A percentile compares a stretch with the other conserved stretches of the same genome.
Evolutionary conservation across 257 asterid species (phyloP).

Genomic region (Phtheirospermum japonicum): DNA sequence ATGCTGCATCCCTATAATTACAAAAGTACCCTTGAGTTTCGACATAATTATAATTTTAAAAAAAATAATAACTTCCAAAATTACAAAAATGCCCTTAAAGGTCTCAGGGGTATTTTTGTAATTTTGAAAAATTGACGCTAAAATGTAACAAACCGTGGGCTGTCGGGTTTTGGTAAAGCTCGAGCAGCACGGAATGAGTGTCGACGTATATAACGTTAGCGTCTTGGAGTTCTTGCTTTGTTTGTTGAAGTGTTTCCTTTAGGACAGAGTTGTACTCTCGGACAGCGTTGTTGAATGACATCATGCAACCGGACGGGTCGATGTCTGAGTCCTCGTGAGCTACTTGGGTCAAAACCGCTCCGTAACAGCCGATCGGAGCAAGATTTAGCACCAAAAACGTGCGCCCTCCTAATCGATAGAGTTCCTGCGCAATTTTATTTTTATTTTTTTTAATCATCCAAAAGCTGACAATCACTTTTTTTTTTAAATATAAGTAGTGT

Average conservation of each 20-base stretch:
- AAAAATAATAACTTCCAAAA: no score
- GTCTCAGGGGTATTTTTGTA: background rate
- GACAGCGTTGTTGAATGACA: conserved; percentile 53
- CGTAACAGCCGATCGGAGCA: conserved; percentile 70
- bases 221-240: conserved; percentile 36
- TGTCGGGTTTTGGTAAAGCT: conserved; percentile 49
- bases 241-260: conserved; percentile 36
- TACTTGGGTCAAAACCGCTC: conserved; percentile 38
- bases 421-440: no score
- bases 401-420: conserved; percentile 54
- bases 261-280: conserved; percentile 51
- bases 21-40: no score
- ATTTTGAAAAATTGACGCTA: background rate
- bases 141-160: conserved; percentile 37
- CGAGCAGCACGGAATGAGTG: conserved; percentile 44
- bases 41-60: no score
- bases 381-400: conserved; percentile 57
- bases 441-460: no score
- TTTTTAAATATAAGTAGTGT: no score
- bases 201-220: conserved; percentile 50
- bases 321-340: conserved; percentile 46
- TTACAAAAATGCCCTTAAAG: no score
- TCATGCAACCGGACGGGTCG: conserved; percentile 57
- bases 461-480: no score
- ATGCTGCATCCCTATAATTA: conserved; percentile 57